Evolutionary conservation across 768 basidiomycete genomes (phyloP), one percentile per base, ranked within the genome.

Genomic region (Russula ochroleuca): DNA sequence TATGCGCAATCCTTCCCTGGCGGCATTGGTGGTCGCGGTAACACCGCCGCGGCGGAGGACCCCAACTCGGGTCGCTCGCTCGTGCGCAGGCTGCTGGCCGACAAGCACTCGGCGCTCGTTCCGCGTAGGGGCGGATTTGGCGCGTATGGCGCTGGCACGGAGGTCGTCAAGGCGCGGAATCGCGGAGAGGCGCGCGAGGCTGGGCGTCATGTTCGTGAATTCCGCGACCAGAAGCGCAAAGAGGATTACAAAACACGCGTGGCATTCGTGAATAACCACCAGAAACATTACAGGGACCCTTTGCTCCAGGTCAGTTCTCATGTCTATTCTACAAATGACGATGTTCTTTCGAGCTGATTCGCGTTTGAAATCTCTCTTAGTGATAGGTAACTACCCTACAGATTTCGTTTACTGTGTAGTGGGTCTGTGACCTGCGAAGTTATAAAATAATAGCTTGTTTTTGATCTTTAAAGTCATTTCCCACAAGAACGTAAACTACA

Each of bases 111-210:
- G 0, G 90, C 88, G 0, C 80, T 98, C 47, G 86, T 99, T 2
- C 92, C 96, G 0, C 77, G 85, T 14, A 87, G 81, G 69, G 94
- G 92, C 41, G 94, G 91, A 1, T 92, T 85, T 65, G 94, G 95
- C 28, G 92, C 92, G 2, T 94, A 81, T 70, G 95, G 95, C 2
- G 76, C 76, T 11, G 94, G 92, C 1, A 86, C 83, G 9, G 84
- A 92, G 37, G 88, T 94, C 11, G 83, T 98, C 65, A 92, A 88
- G 73, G 96, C 94, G 23, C 81, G 93, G 57, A 98, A 98, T 77
- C 82, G 81, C n/a, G 97, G 97, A 2, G 96, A 98, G 77, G 97
- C 97, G 15, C 83, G 83, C 67, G 89, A 98, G 74, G 96, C 96
- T 23, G 92, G 88, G 15, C 82, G 92, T 51, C 92, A 95, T 74